These are phyloP conservation scores for Eucalyptus albens DNA, from an alignment of 345 rosid species.

Conservation along the genomic window DNA sequence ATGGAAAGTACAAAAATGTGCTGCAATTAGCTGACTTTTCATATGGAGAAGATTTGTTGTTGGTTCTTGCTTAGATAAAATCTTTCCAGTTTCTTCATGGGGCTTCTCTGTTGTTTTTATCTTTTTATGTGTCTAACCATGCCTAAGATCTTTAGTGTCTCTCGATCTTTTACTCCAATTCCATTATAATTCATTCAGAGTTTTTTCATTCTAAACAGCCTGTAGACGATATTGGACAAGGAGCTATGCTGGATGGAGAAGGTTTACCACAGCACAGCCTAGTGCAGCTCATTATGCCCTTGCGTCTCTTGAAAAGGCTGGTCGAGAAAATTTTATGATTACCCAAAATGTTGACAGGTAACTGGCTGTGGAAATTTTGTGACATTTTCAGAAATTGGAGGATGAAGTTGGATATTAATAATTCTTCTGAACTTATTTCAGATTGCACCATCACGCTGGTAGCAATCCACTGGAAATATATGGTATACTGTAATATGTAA, in stretches of 20 bases:
- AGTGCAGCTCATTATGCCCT: too few relatives aligned
- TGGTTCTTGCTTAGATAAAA: background rate
- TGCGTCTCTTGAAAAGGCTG: too few relatives aligned
- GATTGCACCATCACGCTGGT: too few relatives aligned
- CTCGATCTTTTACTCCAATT: background rate
- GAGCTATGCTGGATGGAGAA: slow-evolving; percentile 22
- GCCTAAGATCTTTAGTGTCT: background rate
- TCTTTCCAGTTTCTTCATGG: background rate
- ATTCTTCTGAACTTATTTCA: too few relatives aligned
- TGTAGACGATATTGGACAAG: slow-evolving; percentile 83
- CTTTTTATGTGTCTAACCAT: background rate
- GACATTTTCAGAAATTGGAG: too few relatives aligned
- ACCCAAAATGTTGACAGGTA: too few relatives aligned
- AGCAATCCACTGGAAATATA: too few relatives aligned
- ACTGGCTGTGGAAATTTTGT: too few relatives aligned
- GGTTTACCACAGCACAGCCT: too few relatives aligned
- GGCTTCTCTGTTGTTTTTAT: background rate
- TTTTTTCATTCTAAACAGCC: slow-evolving; percentile 51
- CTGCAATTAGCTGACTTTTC: background rate
- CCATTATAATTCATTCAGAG: slow-evolving; percentile 19
- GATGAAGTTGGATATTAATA: too few relatives aligned
- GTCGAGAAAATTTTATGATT: too few relatives aligned
- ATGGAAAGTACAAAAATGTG: background rate
- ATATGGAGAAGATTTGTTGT: background rate
- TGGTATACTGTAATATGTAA: too few relatives aligned